Percentiles rank a stretch among this genome's conserved stretches.
phyloP scores from a whole-genome alignment of 2,329 filamentous ascomycete species.

The Aspergillus pseudoviridinutans region DNA sequence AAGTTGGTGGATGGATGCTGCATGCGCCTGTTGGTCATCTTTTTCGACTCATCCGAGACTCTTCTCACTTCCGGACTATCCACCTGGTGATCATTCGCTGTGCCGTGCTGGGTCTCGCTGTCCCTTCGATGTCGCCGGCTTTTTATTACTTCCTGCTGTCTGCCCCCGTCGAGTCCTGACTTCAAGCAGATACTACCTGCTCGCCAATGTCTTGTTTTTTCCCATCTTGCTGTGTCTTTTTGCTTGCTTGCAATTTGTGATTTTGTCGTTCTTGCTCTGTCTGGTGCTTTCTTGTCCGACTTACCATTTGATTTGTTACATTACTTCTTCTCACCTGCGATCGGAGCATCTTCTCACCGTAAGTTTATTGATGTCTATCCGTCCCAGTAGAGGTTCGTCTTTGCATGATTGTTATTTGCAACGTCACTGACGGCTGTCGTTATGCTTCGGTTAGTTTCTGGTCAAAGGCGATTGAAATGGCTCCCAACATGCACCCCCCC shows the following conservation, averaged over 20 bases:
- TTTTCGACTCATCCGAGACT: constrained; percentile 16
- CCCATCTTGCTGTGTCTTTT: constrained; percentile 3
- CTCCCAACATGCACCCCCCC: constrained; percentile 26
- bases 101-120: constrained; percentile 12
- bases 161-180: background rate
- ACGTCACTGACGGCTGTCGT: constrained; percentile 1
- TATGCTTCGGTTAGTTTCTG: constrained; percentile 21
- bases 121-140: background rate
- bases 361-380: constrained; percentile 11
- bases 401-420: background rate
- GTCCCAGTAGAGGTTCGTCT: background rate
- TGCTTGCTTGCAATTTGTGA: constrained; percentile 5
- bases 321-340: constrained; percentile 1
- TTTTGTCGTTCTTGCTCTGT: background rate
- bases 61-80: constrained; percentile 28
- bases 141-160: constrained; percentile 1
- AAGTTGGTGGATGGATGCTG: constrained; percentile 13
- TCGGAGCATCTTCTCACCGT: constrained; percentile 11
- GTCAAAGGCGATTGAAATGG: constrained; percentile 32
- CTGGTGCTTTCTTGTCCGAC: constrained; percentile 1
- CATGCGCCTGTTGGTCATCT: constrained; percentile 22
- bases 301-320: background rate
- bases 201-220: constrained; percentile 1
- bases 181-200: background rate
- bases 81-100: constrained; percentile 6